These are phyloP conservation scores for Schizosaccharomyces lindneri DNA, from an alignment of 805 yeast species.

Conservation along the genomic window DNA sequence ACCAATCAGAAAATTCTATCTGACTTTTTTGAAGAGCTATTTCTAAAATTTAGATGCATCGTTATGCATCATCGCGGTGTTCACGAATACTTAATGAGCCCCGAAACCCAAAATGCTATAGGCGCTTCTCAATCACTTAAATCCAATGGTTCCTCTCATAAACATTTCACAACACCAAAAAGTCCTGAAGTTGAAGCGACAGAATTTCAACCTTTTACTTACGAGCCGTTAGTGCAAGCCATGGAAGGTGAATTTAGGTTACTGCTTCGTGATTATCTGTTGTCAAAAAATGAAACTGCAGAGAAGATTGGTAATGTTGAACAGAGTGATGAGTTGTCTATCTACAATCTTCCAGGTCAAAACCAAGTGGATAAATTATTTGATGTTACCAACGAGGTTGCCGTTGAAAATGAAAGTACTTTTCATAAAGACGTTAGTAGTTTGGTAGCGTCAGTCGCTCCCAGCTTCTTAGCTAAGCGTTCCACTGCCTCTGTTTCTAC, in stretches of 20 bases:
- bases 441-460: neutral
- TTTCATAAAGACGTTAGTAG: neutral
- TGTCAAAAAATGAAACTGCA: neutral
- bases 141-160: neutral
- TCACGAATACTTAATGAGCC: neutral
- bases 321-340: neutral
- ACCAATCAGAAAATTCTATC: neutral
- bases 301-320: neutral
- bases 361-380: neutral
- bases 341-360: neutral
- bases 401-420: neutral
- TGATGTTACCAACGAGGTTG: neutral
- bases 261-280: neutral
- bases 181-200: neutral
- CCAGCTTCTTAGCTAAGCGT: neutral
- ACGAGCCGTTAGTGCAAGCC: neutral
- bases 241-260: neutral
- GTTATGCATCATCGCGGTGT: neutral
- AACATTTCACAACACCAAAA: neutral
- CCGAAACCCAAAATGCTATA: neutral
- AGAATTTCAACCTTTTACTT: neutral
- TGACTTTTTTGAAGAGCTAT: neutral
- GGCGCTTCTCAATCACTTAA: neutral
- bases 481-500: neutral
- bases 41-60: neutral